Base-by-base conservation (phyloP, 139 green algal species). In the Chlorella sorokiniana region DNA sequence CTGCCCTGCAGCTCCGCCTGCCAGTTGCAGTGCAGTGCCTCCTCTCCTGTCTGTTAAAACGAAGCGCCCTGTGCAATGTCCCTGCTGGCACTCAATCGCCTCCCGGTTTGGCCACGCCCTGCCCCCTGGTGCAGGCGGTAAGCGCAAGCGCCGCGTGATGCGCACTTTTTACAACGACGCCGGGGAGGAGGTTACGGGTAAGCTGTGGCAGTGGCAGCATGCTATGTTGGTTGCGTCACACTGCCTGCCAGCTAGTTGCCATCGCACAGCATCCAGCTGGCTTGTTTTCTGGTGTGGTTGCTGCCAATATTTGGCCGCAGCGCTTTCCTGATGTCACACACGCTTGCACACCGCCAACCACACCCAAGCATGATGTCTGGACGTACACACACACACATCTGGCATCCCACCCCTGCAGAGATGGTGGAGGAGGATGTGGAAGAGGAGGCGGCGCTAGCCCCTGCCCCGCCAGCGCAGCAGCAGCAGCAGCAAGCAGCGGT, bases 171-270 rank as follows among this genome's bases (percentile, higher is more conserved):
- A 84, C 78, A 91, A 92, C 56, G 83, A 90, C 31, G 79, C 69
- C 25, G 89, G 89, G 2, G 89, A 92, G 77, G 89, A 92, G 74
- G 89, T 86, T 22, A 88, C 72, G n/a, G 79, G 79, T 82, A 45
- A 45, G n/a, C n/a, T n/a, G 71, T 25, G 35, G 27, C 38, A 7
- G 44, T 38, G 61, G 61, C 61, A 23, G 29, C 42, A 29, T 29
- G 42, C 27, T 4, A 16, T 38, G 8, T 11, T 10, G 9, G 9
- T 29, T 3, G 22, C 4, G 41, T 4, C n/a, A n/a, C n/a, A n/a
- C n/a, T n/a, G n/a, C n/a, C n/a, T n/a, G n/a, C n/a, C n/a, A n/a
- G n/a, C n/a, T n/a, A n/a, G n/a, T n/a, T n/a, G n/a, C n/a, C n/a
- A n/a, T n/a, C n/a, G n/a, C n/a, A n/a, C n/a, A n/a, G n/a, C n/a